Percentiles rank a stretch among this genome's conserved stretches.
Conservation (phyloP, 176 grass and related monocot genomes). For the Carex scoparia region DNA sequence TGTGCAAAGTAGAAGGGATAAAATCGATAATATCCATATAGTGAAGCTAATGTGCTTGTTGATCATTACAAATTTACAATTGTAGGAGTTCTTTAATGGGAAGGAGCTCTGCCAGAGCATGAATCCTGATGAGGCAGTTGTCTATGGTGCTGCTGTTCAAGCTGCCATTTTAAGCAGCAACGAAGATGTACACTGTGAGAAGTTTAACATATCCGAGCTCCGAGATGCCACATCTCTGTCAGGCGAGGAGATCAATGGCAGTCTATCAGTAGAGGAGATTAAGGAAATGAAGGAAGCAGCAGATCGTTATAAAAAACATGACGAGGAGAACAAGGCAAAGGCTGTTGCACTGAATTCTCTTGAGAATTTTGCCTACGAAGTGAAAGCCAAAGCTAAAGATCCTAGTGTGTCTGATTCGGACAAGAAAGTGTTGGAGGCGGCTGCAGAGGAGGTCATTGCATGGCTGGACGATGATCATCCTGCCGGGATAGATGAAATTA, state of each 20-base stretch:
- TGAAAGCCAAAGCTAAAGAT: slow-evolving; percentile 8
- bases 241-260: not conserved
- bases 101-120: slow-evolving; percentile 3
- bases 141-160: not conserved
- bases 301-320: not conserved
- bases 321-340: slow-evolving; percentile 7
- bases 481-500: slow-evolving; percentile 10
- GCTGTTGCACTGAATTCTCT: slow-evolving; percentile 15
- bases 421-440: not conserved
- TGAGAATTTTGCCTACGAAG: slow-evolving; percentile 8
- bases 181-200: not conserved
- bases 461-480: not conserved
- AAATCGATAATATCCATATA: too few relatives aligned
- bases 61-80: not conserved
- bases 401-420: not conserved
- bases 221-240: slow-evolving; percentile 6
- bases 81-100: slow-evolving; percentile 7
- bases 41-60: not conserved
- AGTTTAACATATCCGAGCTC: not conserved
- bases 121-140: slow-evolving; percentile 5
- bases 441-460: not conserved
- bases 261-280: not conserved
- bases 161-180: slow-evolving; percentile 5
- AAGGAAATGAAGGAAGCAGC: not conserved
- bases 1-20: not conserved